A percentile compares a stretch with the other conserved stretches of the same genome.
phyloP scores from a whole-genome alignment of 805 yeast species.

The Cyberlindnera xishuangbannaensis region DNA sequence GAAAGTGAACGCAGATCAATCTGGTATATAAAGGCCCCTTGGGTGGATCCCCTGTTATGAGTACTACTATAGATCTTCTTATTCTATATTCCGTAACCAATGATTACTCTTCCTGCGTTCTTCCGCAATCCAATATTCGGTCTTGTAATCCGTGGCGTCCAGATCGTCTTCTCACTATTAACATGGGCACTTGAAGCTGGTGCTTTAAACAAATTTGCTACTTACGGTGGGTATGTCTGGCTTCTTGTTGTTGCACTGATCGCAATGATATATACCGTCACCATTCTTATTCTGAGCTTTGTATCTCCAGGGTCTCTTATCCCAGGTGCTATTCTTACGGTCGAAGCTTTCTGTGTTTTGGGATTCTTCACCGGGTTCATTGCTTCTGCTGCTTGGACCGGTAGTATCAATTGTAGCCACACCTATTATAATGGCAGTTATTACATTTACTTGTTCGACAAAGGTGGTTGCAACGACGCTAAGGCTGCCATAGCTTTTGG shows the following conservation, averaged over 20 bases:
- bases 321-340: constrained; percentile 11
- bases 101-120: not conserved
- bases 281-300: constrained; percentile 3
- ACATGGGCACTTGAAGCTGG: constrained; percentile 11
- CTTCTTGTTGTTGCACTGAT: constrained; percentile 12
- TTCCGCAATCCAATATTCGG: constrained; percentile 5
- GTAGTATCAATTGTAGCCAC: constrained; percentile 8
- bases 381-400: constrained; percentile 15
- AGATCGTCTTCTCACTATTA: constrained; percentile 12
- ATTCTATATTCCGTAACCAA: too few relatives aligned
- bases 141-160: constrained; percentile 10
- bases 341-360: constrained; percentile 12
- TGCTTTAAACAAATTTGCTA: constrained; percentile 7
- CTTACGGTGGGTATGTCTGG: constrained; percentile 10
- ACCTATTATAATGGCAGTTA: not conserved
- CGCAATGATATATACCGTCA: constrained; percentile 7
- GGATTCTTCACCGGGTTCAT: constrained; percentile 18
- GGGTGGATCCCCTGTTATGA: too few relatives aligned
- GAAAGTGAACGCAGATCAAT: too few relatives aligned
- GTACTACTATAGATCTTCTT: too few relatives aligned
- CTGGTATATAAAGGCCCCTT: too few relatives aligned
- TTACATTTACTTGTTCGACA: not conserved
- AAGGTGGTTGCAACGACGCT: constrained; percentile 10
- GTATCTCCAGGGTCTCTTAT: constrained; percentile 6
- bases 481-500: constrained; percentile 21